Conservation (phyloP, 129 eudicot genomes). For the Lonicera japonica region DNA sequence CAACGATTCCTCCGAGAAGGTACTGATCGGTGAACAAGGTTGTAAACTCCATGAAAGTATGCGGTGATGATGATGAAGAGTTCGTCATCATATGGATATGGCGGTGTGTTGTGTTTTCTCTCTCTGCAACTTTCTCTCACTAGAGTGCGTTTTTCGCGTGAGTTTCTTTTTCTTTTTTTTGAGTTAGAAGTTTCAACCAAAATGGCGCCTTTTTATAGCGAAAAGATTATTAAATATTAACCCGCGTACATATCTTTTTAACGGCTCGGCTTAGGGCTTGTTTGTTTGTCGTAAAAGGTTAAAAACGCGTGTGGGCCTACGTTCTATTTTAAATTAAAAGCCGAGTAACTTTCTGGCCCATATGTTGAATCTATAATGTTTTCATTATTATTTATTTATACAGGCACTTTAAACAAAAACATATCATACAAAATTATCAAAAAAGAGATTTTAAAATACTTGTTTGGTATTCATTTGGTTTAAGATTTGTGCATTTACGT, state of each 20-base stretch:
- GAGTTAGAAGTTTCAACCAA: conserved; percentile 2
- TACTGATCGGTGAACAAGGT: conserved; percentile 27
- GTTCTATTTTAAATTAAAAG: background rate
- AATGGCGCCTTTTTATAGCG: background rate
- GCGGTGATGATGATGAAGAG: conserved; percentile 1
- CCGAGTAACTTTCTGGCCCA: too few relatives aligned
- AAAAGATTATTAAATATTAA: background rate
- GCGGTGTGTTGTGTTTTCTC: background rate
- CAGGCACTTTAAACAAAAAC: too few relatives aligned
- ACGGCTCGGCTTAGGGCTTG: background rate
- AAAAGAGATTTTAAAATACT: too few relatives aligned
- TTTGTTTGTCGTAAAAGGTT: background rate
- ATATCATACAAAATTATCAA: too few relatives aligned
- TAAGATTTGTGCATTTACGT: too few relatives aligned
- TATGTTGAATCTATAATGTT: too few relatives aligned
- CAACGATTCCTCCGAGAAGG: conserved; percentile 30
- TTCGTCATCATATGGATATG: background rate
- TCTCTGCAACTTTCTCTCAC: background rate
- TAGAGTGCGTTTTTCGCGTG: background rate
- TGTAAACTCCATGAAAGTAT: conserved; percentile 16
- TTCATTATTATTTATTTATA: too few relatives aligned
- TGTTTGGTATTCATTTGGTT: too few relatives aligned
- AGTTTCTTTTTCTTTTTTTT: background rate
- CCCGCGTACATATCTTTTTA: too few relatives aligned
- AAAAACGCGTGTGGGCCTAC: background rate